Evolutionary conservation across 225 moss, liverwort and hornwort species (phyloP), one percentile per base, ranked within the genome.

Genomic region (Marchantia polymorpha): DNA sequence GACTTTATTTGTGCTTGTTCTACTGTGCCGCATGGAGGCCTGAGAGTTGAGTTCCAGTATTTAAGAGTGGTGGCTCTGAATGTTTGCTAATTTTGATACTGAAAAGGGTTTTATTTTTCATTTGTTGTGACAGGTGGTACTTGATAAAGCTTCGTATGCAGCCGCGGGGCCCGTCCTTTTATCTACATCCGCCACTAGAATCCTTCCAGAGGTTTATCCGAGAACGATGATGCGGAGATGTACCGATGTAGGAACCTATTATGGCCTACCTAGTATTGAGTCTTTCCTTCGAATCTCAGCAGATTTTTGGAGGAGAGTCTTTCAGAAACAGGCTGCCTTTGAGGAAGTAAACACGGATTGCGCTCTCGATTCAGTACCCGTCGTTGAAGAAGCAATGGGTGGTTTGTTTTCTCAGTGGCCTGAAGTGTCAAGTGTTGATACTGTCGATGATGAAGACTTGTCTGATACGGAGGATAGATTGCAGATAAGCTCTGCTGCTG

Each of bases 241-340:
- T 26, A 61, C 23, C 7, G 66, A 79, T 72, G n/a, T 87, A 7
- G 87, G 87, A 68, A 60, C 74, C 9, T 74, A 87, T 72, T 83
- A 78, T 59, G 87, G 87, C 39, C 56, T 30, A 17, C 87, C 87
- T 69, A 80, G 80, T 83, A 55, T 85, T 46, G 77, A 73, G 30
- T 87, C 87, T 22, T 55, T 84, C 58, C 39, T 87, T 17, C 82
- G 84, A 70, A 75, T 83, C 8, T 85, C 87, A 29, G 66, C 50
- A 53, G 81, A 87, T 59, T 84, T 82, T n/a, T 81, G 78, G 78
- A 72, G 53, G 25, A 74, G 79, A 68, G 13, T 84, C 23, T 76
- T 83, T 17, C 20, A 27, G 49, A 63, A 17, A 14, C 80, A 65
- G 23, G 53, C 31, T 27, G 72, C 60, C 27, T 29, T 31, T 29